Conservation (phyloP, 495 filamentous ascomycete species). For the Clavariopsis aquatica region DNA sequence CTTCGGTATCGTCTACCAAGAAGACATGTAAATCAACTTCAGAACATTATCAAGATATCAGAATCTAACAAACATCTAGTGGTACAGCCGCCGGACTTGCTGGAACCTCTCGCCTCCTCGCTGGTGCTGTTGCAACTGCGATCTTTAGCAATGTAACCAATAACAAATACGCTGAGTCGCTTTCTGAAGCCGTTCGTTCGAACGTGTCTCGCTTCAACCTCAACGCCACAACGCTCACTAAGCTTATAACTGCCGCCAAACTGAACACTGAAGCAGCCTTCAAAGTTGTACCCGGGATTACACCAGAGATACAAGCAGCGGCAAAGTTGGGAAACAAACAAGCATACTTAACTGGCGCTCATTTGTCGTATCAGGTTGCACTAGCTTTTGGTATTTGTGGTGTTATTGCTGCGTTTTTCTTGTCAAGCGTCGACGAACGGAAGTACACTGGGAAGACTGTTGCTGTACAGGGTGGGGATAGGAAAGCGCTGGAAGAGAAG, state of each 20-base stretch:
- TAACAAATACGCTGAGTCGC: slow-evolving; percentile 28
- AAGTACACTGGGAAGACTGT: slow-evolving; percentile 37
- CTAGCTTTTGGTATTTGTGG: slow-evolving; percentile 34
- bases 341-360: slow-evolving; percentile 31
- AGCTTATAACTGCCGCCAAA: slow-evolving; percentile 20
- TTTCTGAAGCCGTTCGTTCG: slow-evolving; percentile 1
- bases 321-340: slow-evolving; percentile 23
- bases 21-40: slow-evolving; percentile 26
- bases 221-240: slow-evolving; percentile 8
- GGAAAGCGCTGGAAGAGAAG: slow-evolving; percentile 34
- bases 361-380: slow-evolving; percentile 34
- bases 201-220: slow-evolving; percentile 22
- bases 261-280: slow-evolving; percentile 25
- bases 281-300: slow-evolving; percentile 29
- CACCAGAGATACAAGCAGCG: slow-evolving; percentile 29
- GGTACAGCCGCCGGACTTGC: slow-evolving; percentile 31
- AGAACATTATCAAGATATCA: background rate
- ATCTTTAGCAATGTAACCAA: slow-evolving; percentile 33
- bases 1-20: slow-evolving; percentile 36
- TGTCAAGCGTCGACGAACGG: slow-evolving; percentile 24
- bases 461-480: slow-evolving; percentile 29
- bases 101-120: slow-evolving; percentile 26
- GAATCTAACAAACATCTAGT: slow-evolving; percentile 3
- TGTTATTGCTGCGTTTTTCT: slow-evolving; percentile 34
- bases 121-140: slow-evolving; percentile 30